phyloP scores from a whole-genome alignment of 2,329 filamentous ascomycete genomes.

The Truncatella angustata region DNA sequence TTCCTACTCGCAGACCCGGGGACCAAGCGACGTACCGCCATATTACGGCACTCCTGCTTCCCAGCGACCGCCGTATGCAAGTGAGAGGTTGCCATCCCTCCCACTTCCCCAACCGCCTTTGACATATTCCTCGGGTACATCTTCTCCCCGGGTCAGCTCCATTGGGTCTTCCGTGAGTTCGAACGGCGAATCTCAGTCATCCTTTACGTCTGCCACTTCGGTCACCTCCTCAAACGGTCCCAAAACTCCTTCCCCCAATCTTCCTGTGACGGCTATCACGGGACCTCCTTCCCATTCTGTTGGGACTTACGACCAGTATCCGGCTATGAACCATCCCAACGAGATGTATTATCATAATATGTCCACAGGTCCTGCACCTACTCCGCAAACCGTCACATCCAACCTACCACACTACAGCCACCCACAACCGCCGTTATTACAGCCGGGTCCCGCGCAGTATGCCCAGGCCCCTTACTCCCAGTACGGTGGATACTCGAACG shows the following conservation, averaged over 20 bases:
- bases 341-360: constrained; percentile 90
- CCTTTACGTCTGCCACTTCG: constrained; percentile 52
- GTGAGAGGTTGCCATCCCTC: constrained; percentile 70
- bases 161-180: constrained; percentile 60
- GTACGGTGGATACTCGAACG: constrained; percentile 75
- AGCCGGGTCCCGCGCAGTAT: constrained; percentile 70
- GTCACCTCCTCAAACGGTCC: constrained; percentile 60
- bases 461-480: constrained; percentile 61
- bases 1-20: constrained; percentile 78
- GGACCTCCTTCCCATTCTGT: constrained; percentile 37
- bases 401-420: constrained; percentile 76
- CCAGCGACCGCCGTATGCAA: constrained; percentile 66
- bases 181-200: constrained; percentile 51
- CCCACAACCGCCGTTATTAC: constrained; percentile 73
- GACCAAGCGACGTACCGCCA: constrained; percentile 63
- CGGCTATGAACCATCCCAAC: constrained; percentile 77
- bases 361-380: constrained; percentile 71
- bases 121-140: constrained; percentile 68
- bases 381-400: constrained; percentile 75
- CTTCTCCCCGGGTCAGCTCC: constrained; percentile 74
- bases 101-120: constrained; percentile 68
- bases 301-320: constrained; percentile 41
- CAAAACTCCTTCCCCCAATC: constrained; percentile 75
- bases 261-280: constrained; percentile 49
- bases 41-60: constrained; percentile 68